Evolutionary conservation across 139 green algal genomes (phyloP).

Genomic region (Chlamydomonas incerta): DNA sequence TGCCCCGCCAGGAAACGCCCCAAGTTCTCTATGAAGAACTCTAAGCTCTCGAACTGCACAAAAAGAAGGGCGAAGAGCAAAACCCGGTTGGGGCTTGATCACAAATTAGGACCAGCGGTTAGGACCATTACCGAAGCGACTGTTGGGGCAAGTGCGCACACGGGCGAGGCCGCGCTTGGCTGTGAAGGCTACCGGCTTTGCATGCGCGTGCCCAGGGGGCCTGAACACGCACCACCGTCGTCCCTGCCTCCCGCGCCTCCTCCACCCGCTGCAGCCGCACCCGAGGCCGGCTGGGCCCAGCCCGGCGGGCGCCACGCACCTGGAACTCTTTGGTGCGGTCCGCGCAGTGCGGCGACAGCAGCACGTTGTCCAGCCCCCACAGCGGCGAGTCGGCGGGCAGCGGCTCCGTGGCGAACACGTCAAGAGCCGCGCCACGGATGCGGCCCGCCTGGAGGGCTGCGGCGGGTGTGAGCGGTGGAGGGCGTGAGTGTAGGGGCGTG

Average conservation of each 20-base stretch:
- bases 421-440: conserved; percentile 83
- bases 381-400: conserved; percentile 68
- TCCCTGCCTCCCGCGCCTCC: not conserved
- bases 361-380: conserved; percentile 80
- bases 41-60: conserved; percentile 36
- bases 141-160: too few relatives aligned
- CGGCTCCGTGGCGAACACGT: conserved; percentile 85
- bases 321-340: conserved; percentile 69
- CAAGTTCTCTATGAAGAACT: conserved; percentile 71
- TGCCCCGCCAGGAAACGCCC: conserved; percentile 59
- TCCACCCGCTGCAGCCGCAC: too few relatives aligned
- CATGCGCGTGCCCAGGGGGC: too few relatives aligned
- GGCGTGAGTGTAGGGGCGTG: too few relatives aligned
- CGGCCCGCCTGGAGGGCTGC: conserved; percentile 68
- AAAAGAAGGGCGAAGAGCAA: not conserved
- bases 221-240: conserved; percentile 33
- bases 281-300: too few relatives aligned
- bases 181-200: too few relatives aligned
- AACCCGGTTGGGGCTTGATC: too few relatives aligned
- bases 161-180: too few relatives aligned
- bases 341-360: conserved; percentile 84
- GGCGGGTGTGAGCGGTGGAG: too few relatives aligned
- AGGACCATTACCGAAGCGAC: too few relatives aligned
- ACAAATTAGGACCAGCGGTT: too few relatives aligned
- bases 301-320: too few relatives aligned